Evolutionary conservation across 2,329 filamentous ascomycete genomes (phyloP), one percentile per base, ranked within the genome.

Genomic region (Lasiodiplodia gonubiensis): DNA sequence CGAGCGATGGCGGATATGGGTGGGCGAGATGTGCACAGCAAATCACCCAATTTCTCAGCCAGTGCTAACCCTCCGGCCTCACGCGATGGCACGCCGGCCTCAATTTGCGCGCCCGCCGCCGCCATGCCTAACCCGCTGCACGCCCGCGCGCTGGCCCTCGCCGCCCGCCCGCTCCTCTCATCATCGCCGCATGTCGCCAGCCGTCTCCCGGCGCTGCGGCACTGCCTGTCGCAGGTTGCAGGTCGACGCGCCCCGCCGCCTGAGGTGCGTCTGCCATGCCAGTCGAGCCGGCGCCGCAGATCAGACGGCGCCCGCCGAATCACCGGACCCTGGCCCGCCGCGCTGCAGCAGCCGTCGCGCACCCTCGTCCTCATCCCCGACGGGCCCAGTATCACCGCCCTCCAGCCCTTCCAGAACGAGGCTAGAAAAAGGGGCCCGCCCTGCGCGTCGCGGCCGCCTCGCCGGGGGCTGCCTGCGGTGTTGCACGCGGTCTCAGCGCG

Each of bases 331-430:
- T 60, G 37, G 53, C 48, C 35, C 64, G 67, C 67, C 60, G 53
- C 57, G 57, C 42, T 57, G 68, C 64, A 63, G 57, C 59, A 59
- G 67, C 69, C 30, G 71, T 72, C 68, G 71, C 70, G 71, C 70
- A 72, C 70, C 71, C 72, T 74, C 70, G 72, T 72, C 74, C 70
- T 71, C 69, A 69, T 68, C 68, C 69, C 67, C 37, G 27, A 39
- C 39, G 52, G 42, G 21, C n/a, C 27, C 68, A 48, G 71, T 68
- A 70, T 71, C 69, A 70, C 68, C 70, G 72, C 74, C 77, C 75
- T 74, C 72, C 70, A 33, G 60, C 63, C 71, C 70, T 79, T 79
- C 77, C 76, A 78, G 77, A 79, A 79, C 75, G 69, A 68, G 69
- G 72, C 71, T 73, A 68, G 73, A 76, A 74, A 74, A 71, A 35